A percentile compares a stretch with the other conserved stretches of the same genome.
Conservation (phyloP, 208 protist species). For the Trypanosoma vivax region DNA sequence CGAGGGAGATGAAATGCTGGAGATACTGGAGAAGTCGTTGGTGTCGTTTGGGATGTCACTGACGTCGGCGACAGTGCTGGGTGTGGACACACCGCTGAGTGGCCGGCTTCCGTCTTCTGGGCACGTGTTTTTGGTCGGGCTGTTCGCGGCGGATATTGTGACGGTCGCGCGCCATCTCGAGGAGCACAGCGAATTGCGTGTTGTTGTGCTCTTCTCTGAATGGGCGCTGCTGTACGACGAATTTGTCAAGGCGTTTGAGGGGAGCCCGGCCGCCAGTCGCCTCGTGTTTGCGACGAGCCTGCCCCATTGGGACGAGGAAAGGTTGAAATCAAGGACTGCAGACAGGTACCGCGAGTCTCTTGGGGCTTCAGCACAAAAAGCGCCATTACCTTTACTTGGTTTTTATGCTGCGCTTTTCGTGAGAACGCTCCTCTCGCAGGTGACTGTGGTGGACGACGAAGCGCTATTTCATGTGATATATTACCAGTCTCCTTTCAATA, state of each 20-base stretch:
- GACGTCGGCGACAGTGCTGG: not conserved
- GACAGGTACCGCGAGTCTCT: slow-evolving; percentile 10
- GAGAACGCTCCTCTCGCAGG: slow-evolving; percentile 9
- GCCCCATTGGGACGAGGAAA: slow-evolving; percentile 37
- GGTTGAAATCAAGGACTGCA: slow-evolving; percentile 5
- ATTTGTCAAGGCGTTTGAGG: slow-evolving; percentile 19
- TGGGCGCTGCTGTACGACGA: slow-evolving; percentile 27
- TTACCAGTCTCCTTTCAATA: slow-evolving; percentile 4
- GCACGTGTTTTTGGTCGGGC: slow-evolving; percentile 12
- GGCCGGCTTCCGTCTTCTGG: not conserved
- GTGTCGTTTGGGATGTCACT: slow-evolving; percentile 9
- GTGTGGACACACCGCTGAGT: not conserved
- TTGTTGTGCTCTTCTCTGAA: slow-evolving; percentile 30
- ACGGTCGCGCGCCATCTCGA: slow-evolving; percentile 16
- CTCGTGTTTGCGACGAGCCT: slow-evolving; percentile 37
- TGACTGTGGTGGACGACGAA: slow-evolving; percentile 13
- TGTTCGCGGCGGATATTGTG: slow-evolving; percentile 8
- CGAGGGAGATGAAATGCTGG: not conserved
- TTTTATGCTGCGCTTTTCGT: slow-evolving; percentile 8
- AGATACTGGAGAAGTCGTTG: not conserved
- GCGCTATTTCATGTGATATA: slow-evolving; percentile 20
- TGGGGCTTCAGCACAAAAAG: not conserved
- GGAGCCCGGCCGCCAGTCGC: slow-evolving; percentile 5
- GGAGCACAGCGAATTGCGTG: slow-evolving; percentile 3
- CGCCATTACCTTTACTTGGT: slow-evolving; percentile 6